These are phyloP conservation scores for Thalassiosira sp. DNA, from an alignment of 352 stramenopile species.

Conservation along the genomic window DNA sequence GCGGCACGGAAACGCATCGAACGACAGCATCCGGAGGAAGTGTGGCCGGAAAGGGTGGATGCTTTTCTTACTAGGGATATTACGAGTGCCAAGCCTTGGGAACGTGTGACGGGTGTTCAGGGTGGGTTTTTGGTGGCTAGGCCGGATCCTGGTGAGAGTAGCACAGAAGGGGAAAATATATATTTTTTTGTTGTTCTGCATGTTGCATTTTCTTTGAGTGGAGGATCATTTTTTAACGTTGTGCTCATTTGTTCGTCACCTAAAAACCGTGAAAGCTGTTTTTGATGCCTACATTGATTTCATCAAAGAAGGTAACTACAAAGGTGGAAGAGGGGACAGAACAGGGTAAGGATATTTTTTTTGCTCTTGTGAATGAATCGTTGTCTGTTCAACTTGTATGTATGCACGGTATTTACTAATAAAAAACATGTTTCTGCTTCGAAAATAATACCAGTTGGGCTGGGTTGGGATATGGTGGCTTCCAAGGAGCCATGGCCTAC, in stretches of 20 bases:
- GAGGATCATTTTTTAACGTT: too few relatives aligned
- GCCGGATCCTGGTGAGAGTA: slow-evolving; percentile 33
- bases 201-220: too few relatives aligned
- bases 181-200: too few relatives aligned
- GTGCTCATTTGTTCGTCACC: background rate
- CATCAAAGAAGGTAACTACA: slow-evolving; percentile 66
- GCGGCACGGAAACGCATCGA: slow-evolving; percentile 35
- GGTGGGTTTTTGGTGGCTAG: slow-evolving; percentile 66
- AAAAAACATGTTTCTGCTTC: background rate
- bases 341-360: slow-evolving; percentile 50
- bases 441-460: slow-evolving; percentile 35
- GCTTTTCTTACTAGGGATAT: slow-evolving; percentile 69
- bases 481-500: slow-evolving; percentile 69
- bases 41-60: slow-evolving; percentile 55
- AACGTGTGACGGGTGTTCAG: slow-evolving; percentile 55
- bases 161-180: too few relatives aligned
- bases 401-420: background rate
- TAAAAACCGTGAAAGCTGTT: slow-evolving; percentile 10
- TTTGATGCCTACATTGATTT: slow-evolving; percentile 66
- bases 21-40: slow-evolving; percentile 36
- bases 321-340: slow-evolving; percentile 34
- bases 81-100: slow-evolving; percentile 52
- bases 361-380: too few relatives aligned
- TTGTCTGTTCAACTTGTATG: background rate
- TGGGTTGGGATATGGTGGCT: slow-evolving; percentile 62